These are phyloP conservation scores for Suillus subaureus DNA, from an alignment of 768 basidiomycete species.

Conservation along the genomic window DNA sequence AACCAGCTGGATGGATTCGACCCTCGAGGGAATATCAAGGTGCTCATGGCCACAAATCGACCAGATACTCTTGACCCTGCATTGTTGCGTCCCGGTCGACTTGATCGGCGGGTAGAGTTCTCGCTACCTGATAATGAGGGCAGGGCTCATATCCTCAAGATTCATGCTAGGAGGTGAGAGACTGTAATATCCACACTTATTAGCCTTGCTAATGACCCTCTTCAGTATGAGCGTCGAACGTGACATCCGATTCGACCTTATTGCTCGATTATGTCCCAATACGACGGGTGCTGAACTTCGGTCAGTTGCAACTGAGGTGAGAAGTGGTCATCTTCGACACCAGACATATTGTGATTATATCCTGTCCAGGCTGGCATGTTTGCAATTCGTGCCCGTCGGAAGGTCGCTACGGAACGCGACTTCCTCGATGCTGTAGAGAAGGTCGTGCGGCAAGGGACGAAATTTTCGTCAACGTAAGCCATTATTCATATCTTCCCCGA, in stretches of 20 bases:
- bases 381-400: conserved; percentile 94
- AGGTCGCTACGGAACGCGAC: conserved; percentile 96
- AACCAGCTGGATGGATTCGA: conserved; percentile 99
- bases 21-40: conserved; percentile 98
- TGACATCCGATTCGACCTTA: conserved; percentile 96
- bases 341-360: not conserved
- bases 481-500: not conserved
- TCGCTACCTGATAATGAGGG: conserved; percentile 94
- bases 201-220: not conserved
- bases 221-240: conserved; percentile 94
- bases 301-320: conserved; percentile 93
- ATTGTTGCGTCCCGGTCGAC: conserved; percentile 89
- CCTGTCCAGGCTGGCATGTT: conserved; percentile 94
- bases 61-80: conserved; percentile 99
- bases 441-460: conserved; percentile 95
- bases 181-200: conserved; percentile 1
- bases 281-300: conserved; percentile 98
- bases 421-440: conserved; percentile 99
- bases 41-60: conserved; percentile 99
- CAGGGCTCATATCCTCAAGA: conserved; percentile 93
- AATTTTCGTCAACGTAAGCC: conserved; percentile 94
- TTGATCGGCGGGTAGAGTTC: conserved; percentile 98
- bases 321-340: conserved; percentile 19
- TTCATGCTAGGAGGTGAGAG: conserved; percentile 88
- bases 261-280: conserved; percentile 95